Conservation (phyloP, 2,329 filamentous ascomycete species). For the Pseudogymnoascus sp. region DNA sequence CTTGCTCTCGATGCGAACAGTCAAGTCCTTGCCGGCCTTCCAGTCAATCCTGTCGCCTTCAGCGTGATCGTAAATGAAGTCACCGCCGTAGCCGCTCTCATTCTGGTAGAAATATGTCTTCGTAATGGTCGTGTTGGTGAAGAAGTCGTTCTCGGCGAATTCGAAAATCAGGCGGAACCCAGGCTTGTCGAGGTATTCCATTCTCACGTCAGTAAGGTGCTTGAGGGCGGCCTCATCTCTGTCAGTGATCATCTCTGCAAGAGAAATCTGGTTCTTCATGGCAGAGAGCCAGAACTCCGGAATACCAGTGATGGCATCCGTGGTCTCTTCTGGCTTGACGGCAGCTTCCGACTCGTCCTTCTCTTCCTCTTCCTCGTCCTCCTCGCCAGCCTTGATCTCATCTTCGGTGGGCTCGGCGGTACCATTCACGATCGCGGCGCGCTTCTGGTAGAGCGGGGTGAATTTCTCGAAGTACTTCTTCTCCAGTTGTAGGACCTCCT, state of each 20-base stretch:
- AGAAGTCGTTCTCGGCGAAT: slow-evolving; percentile 90
- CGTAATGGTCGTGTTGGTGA: slow-evolving; percentile 92
- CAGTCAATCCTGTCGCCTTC: slow-evolving; percentile 98
- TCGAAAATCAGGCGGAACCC: slow-evolving; percentile 98
- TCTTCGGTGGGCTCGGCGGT: slow-evolving; percentile 73
- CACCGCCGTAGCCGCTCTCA: slow-evolving; percentile 95
- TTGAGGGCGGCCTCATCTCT: slow-evolving; percentile 92
- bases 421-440: slow-evolving; percentile 87
- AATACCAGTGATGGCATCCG: slow-evolving; percentile 62
- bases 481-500: slow-evolving; percentile 94
- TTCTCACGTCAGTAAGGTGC: slow-evolving; percentile 82
- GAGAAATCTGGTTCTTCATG: slow-evolving; percentile 98
- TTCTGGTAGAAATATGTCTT: slow-evolving; percentile 99
- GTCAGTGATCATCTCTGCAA: slow-evolving; percentile 98
- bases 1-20: slow-evolving; percentile 93
- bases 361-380: slow-evolving; percentile 61
- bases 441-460: slow-evolving; percentile 93
- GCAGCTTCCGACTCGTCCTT: slow-evolving; percentile 42
- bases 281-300: slow-evolving; percentile 99
- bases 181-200: slow-evolving; percentile 98
- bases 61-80: slow-evolving; percentile 99
- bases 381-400: slow-evolving; percentile 80
- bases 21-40: slow-evolving; percentile 88
- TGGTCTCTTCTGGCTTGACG: slow-evolving; percentile 42
- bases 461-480: slow-evolving; percentile 99